phyloP scores from a whole-genome alignment of 2,329 filamentous ascomycete genomes.

The Akanthomyces uredinophilus region DNA sequence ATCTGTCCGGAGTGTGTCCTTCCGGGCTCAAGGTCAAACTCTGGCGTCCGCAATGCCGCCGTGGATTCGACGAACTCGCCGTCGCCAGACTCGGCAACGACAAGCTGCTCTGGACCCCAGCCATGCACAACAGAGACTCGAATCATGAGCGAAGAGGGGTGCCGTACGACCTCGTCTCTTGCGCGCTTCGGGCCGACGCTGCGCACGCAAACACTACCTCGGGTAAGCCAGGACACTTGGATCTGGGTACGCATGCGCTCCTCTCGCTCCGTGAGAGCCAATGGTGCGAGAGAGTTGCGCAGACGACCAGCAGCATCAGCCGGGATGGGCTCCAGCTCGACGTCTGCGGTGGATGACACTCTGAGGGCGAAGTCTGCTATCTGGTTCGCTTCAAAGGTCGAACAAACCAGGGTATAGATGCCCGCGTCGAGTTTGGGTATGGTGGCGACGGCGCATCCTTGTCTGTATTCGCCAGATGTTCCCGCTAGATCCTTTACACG shows the following conservation, averaged over 20 bases:
- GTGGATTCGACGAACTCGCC: conserved; percentile 69
- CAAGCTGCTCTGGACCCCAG: conserved; percentile 60
- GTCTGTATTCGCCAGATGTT: conserved; percentile 84
- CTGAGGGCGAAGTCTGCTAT: conserved; percentile 68
- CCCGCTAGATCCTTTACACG: conserved; percentile 71
- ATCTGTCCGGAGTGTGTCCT: conserved; percentile 51
- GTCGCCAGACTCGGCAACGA: conserved; percentile 62
- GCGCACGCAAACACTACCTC: conserved; percentile 37
- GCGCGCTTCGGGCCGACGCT: conserved; percentile 26
- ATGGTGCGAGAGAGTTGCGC: conserved; percentile 50
- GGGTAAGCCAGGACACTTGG: conserved; percentile 47
- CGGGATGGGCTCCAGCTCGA: conserved; percentile 56
- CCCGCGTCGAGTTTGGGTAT: conserved; percentile 59
- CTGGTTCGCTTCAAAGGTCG: conserved; percentile 81
- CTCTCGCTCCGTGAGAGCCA: conserved; percentile 45
- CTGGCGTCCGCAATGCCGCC: conserved; percentile 61
- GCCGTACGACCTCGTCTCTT: conserved; percentile 16
- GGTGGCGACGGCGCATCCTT: conserved; percentile 69
- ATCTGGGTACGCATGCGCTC: conserved; percentile 37
- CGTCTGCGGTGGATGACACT: conserved; percentile 59
- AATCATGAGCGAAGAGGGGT: conserved; percentile 50
- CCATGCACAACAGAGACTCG: conserved; percentile 70
- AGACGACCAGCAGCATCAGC: conserved; percentile 72
- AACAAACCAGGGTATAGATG: conserved; percentile 81
- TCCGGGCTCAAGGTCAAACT: conserved; percentile 70